Conservation (phyloP, 768 basidiomycete genomes). For the Myochromella boudieri region DNA sequence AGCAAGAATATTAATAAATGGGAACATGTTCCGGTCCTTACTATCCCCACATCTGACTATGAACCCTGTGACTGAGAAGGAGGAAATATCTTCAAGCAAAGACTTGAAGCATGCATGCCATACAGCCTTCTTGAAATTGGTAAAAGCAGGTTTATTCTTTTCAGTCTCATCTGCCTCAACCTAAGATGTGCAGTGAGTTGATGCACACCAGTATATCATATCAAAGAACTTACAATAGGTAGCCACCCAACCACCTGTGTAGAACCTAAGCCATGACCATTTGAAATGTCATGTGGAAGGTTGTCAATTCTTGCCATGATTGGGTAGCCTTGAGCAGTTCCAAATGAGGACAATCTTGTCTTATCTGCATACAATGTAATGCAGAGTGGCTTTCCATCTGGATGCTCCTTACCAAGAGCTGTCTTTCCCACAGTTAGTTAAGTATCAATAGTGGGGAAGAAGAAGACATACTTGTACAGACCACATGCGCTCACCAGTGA, state of each 20-base stretch:
- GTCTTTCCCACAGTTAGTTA: no score
- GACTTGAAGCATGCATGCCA: slow-evolving; percentile 36
- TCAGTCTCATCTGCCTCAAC: slow-evolving; percentile 29
- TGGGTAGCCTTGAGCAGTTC: slow-evolving; percentile 36
- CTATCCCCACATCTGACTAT: slow-evolving; percentile 24
- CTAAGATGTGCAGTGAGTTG: slow-evolving; percentile 21
- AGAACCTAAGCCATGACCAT: slow-evolving; percentile 32
- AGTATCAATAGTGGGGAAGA: no score
- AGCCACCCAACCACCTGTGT: slow-evolving; percentile 37
- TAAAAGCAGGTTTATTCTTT: slow-evolving; percentile 27
- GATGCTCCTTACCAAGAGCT: no score
- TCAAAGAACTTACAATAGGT: slow-evolving; percentile 28
- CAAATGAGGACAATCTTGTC: slow-evolving; percentile 35
- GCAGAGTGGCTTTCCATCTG: neutral
- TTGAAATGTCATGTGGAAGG: slow-evolving; percentile 29
- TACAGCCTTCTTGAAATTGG: slow-evolving; percentile 33
- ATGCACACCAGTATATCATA: neutral
- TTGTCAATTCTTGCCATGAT: slow-evolving; percentile 32
- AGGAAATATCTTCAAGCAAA: slow-evolving; percentile 25
- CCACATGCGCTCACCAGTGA: slow-evolving; percentile 4
- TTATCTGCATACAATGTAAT: slow-evolving; percentile 43
- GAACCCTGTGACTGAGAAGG: slow-evolving; percentile 22
- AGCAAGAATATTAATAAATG: slow-evolving; percentile 36
- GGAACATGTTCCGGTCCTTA: slow-evolving; percentile 28
- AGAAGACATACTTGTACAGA: slow-evolving; percentile 12